These are phyloP conservation scores for Galium porrigens DNA, from an alignment of 305 asterid species.

Conservation along the genomic window DNA sequence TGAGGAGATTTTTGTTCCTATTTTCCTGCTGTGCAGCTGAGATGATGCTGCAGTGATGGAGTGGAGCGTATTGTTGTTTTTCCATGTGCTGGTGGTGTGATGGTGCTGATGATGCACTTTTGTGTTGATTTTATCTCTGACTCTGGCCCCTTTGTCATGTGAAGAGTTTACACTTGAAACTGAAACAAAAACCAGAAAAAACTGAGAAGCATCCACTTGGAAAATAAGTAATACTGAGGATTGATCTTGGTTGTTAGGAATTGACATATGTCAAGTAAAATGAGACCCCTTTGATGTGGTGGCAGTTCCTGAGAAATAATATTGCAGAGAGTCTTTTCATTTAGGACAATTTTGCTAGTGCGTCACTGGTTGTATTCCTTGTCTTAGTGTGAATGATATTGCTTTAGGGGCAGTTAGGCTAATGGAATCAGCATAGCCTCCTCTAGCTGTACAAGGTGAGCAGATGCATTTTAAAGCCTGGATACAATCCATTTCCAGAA, in stretches of 20 bases:
- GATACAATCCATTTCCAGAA: neutral
- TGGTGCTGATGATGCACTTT: no score
- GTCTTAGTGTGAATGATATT: neutral
- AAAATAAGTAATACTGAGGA: neutral
- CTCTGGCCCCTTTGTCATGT: no score
- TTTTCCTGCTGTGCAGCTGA: no score
- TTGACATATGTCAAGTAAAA: neutral
- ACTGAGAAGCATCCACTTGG: neutral
- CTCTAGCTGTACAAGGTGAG: neutral
- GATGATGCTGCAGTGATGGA: no score
- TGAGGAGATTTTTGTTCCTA: no score
- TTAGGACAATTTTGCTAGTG: neutral
- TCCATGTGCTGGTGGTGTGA: no score
- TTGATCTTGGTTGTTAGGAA: neutral
- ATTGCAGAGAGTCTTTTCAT: neutral
- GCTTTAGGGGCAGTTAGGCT: neutral
- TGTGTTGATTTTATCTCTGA: no score
- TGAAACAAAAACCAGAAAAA: no score
- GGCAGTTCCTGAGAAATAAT: neutral
- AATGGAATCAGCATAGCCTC: neutral
- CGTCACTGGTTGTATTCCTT: neutral
- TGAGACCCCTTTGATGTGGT: neutral
- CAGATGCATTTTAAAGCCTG: neutral
- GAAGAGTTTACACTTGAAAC: neutral
- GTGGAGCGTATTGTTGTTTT: no score